Conservation (phyloP, 1,284 basidiomycete genomes). For the Trichosporon asahii region DNA sequence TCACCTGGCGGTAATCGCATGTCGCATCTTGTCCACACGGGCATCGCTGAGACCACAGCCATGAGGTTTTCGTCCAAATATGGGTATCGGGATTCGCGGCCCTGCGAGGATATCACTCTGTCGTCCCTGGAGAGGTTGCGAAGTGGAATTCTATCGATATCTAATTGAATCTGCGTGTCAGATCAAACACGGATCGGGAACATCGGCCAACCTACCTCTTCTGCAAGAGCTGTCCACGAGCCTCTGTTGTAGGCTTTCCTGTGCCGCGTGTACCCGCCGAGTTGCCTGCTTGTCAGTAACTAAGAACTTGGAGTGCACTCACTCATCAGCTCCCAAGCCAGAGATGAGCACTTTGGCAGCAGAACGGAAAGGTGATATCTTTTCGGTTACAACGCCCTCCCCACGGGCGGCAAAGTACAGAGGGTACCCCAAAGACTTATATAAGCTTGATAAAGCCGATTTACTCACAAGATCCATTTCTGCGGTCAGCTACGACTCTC, state of each 20-base stretch:
- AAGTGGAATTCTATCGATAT: slow-evolving; percentile 82
- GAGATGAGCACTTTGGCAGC: slow-evolving; percentile 79
- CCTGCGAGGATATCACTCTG: slow-evolving; percentile 79
- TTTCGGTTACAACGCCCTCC: slow-evolving; percentile 59
- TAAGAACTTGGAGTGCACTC: slow-evolving; percentile 15
- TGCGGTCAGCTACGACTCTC: slow-evolving; percentile 15
- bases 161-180: slow-evolving; percentile 71
- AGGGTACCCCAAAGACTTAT: slow-evolving; percentile 80
- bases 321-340: slow-evolving; percentile 91
- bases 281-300: slow-evolving; percentile 53
- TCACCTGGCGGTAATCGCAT: slow-evolving; percentile 55
- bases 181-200: neutral
- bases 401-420: slow-evolving; percentile 90
- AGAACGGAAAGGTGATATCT: slow-evolving; percentile 61
- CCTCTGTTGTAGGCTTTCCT: slow-evolving; percentile 66
- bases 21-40: slow-evolving; percentile 77
- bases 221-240: slow-evolving; percentile 69
- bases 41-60: slow-evolving; percentile 66
- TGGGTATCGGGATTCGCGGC: slow-evolving; percentile 85
- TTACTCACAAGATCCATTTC: slow-evolving; percentile 83
- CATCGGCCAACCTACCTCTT: slow-evolving; percentile 62
- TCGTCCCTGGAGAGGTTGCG: slow-evolving; percentile 94
- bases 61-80: slow-evolving; percentile 79
- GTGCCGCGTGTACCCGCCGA: slow-evolving; percentile 92
- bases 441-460: slow-evolving; percentile 4